Evolutionary conservation across 169 alveolate genomes (phyloP), one percentile per base, ranked within the genome.

Genomic region (Perkinsus chesapeaki): DNA sequence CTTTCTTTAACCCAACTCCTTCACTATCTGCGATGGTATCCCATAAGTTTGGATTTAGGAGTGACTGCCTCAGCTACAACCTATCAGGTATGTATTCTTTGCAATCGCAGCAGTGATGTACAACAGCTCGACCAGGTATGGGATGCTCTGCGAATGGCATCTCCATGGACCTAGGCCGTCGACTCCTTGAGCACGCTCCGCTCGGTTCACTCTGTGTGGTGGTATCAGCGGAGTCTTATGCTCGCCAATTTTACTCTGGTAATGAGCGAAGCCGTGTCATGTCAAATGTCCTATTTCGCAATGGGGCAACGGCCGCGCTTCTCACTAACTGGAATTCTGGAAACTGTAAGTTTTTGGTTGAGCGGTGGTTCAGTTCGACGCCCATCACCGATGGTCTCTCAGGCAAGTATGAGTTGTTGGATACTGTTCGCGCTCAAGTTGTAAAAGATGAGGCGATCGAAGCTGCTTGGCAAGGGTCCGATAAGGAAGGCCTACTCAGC

Each of bases 81-180:
- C 73, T 91, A 19, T 47, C 82, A 20, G 93, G 93, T 48, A 23
- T n/a, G n/a, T n/a, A n/a, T n/a, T n/a, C n/a, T n/a, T n/a, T n/a
- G n/a, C n/a, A n/a, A n/a, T n/a, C n/a, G n/a, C n/a, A n/a, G n/a
- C n/a, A n/a, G n/a, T n/a, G n/a, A n/a, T n/a, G n/a, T n/a, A n/a
- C n/a, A n/a, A n/a, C 36, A 1, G 27, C 60, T 16, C 27, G 82
- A 0, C 3, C 31, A 60, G 82, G 82, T 60, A 91, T 91, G 93
- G 93, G 93, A 12, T 91, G 93, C 93, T 39, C 82, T 31, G 93
- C 93, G 39, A 37, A 37, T n/a, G 93, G 39, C 39, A 91, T 91
- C 93, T 39, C 73, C 39, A 43, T 91, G 39, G 93, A 91, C 39
- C 48, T 91, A 0, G 93, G 73, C 31, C 47, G 60, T 31, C 93